Conservation (phyloP, 495 filamentous ascomycete genomes). For the Talaromyces stipitatus region DNA sequence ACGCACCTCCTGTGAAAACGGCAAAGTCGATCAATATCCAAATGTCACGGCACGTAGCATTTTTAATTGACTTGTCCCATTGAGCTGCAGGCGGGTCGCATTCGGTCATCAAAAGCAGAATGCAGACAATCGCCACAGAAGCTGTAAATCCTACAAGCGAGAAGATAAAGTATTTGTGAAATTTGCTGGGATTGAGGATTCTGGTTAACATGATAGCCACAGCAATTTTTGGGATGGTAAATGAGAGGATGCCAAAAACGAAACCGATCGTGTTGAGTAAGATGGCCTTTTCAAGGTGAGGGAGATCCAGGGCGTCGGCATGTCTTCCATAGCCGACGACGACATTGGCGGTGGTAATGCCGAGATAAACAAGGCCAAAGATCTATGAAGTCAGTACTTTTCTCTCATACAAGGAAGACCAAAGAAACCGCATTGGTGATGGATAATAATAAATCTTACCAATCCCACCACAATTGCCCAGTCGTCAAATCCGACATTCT, state of each 20-base stretch:
- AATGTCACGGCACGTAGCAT: constrained; percentile 19
- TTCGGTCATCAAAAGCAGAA: constrained; percentile 21
- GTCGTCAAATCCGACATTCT: constrained; percentile 43
- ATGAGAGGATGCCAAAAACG: constrained; percentile 19
- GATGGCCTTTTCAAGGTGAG: constrained; percentile 13
- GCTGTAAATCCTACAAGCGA: constrained; percentile 9
- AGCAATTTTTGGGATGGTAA: constrained; percentile 21
- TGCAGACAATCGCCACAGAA: constrained; percentile 15
- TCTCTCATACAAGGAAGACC: not conserved
- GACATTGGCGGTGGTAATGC: constrained; percentile 13
- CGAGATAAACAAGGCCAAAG: constrained; percentile 15
- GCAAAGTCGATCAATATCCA: constrained; percentile 31
- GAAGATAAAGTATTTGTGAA: constrained; percentile 18
- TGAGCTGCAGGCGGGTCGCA: constrained; percentile 20
- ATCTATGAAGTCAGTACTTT: constrained; percentile 4
- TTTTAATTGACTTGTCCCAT: constrained; percentile 16
- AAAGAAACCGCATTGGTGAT: not conserved
- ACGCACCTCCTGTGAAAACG: constrained; percentile 28
- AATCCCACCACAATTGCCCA: constrained; percentile 38
- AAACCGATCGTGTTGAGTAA: constrained; percentile 17
- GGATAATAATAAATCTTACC: constrained; percentile 16
- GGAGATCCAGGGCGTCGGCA: constrained; percentile 1
- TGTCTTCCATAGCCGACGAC: constrained; percentile 15
- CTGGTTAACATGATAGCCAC: constrained; percentile 20
- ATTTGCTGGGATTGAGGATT: constrained; percentile 15